Evolutionary conservation across 2,329 filamentous ascomycete genomes (phyloP).

Genomic region (Trichoderma endophyticum): DNA sequence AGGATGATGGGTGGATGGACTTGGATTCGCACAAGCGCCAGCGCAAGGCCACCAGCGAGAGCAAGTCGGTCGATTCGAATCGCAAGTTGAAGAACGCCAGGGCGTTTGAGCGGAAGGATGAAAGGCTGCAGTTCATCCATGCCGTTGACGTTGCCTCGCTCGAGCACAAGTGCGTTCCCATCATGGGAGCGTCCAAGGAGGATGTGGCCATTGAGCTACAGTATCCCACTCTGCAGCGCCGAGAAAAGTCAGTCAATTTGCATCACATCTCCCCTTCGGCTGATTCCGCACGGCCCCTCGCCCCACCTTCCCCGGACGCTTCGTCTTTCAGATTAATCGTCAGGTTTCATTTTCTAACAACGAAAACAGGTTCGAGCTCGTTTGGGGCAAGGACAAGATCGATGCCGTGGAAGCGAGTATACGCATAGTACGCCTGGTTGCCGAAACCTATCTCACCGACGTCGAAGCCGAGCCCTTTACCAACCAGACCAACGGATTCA

Average conservation of each 20-base stretch:
- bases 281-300: not conserved
- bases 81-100: conserved; percentile 45
- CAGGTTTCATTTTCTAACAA: not conserved
- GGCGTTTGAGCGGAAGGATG: conserved; percentile 44
- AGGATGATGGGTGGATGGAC: conserved; percentile 52
- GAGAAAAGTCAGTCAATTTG: conserved; percentile 56
- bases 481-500: conserved; percentile 69
- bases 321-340: not conserved
- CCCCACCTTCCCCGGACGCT: not conserved
- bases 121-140: conserved; percentile 52
- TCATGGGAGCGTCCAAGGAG: conserved; percentile 48
- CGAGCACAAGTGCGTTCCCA: conserved; percentile 48
- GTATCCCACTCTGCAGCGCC: conserved; percentile 72
- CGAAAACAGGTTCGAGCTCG: conserved; percentile 53
- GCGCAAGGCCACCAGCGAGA: conserved; percentile 41
- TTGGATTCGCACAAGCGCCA: conserved; percentile 48
- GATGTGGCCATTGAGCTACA: conserved; percentile 67
- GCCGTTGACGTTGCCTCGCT: conserved; percentile 55
- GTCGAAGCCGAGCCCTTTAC: conserved; percentile 65
- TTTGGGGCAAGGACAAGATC: conserved; percentile 75
- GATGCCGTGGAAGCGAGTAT: conserved; percentile 73
- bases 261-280: not conserved
- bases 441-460: conserved; percentile 73
- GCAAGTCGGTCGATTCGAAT: conserved; percentile 44
- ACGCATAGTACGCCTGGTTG: conserved; percentile 65